Evolutionary conservation across 805 yeast species (phyloP).

Genomic region (Nakazawaea ishiwadae): DNA sequence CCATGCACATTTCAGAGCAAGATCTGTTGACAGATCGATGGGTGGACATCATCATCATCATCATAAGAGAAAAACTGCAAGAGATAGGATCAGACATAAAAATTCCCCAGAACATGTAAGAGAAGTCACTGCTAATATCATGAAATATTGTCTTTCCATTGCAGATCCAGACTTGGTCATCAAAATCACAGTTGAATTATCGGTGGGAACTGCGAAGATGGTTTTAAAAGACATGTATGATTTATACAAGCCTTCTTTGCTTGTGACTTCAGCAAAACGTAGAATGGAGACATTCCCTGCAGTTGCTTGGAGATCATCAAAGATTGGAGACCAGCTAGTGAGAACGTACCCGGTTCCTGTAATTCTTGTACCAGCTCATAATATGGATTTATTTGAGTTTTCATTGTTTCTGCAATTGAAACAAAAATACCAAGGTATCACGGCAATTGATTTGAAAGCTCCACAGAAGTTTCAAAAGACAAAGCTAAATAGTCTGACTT

Average conservation of each 20-base stretch:
- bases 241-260: constrained; percentile 56
- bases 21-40: constrained; percentile 14
- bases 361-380: constrained; percentile 59
- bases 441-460: not conserved
- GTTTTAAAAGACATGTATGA: constrained; percentile 56
- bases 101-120: constrained; percentile 44
- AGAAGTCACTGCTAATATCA: constrained; percentile 40
- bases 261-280: constrained; percentile 42
- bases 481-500: constrained; percentile 4
- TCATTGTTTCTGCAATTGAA: constrained; percentile 32
- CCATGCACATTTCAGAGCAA: constrained; percentile 19
- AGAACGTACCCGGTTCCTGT: constrained; percentile 62
- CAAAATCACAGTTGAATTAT: constrained; percentile 56
- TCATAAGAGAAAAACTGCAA: too few species aligned
- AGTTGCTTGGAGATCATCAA: constrained; percentile 56
- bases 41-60: too few species aligned
- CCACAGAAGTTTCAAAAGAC: constrained; percentile 12
- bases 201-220: constrained; percentile 51
- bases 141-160: constrained; percentile 47
- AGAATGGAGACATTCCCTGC: constrained; percentile 29
- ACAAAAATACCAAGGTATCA: constrained; percentile 14
- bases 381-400: constrained; percentile 49
- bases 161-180: constrained; percentile 40
- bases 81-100: constrained; percentile 32
- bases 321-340: constrained; percentile 60